Percentiles rank a stretch among this genome's conserved stretches.
phyloP scores from a whole-genome alignment of 768 basidiomycete species.

The Calocera cornea region DNA sequence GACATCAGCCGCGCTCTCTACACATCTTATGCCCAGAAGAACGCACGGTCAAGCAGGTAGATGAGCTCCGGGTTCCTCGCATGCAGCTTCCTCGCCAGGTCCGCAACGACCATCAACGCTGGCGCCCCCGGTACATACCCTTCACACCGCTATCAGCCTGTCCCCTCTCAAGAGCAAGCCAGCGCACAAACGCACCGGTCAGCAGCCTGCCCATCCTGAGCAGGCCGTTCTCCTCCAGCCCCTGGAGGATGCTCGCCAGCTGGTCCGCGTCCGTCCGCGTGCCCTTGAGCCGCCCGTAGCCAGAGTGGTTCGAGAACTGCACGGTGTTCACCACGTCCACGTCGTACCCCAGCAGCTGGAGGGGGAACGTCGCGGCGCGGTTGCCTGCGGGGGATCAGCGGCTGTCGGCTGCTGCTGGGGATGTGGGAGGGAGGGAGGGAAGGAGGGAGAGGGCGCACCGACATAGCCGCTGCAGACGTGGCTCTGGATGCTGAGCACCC shows the following conservation, averaged over 20 bases:
- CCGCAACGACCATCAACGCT: constrained; percentile 50
- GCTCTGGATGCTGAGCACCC: constrained; percentile 81
- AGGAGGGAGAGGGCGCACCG: constrained; percentile 30
- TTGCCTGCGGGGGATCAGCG: constrained; percentile 21
- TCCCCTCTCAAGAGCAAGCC: background rate
- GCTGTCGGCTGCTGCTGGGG: constrained; percentile 28
- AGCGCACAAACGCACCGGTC: constrained; percentile 41
- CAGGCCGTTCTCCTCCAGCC: constrained; percentile 63
- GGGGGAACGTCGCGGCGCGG: constrained; percentile 47
- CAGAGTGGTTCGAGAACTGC: constrained; percentile 89
- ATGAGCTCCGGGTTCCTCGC: constrained; percentile 44
- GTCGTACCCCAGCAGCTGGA: constrained; percentile 67
- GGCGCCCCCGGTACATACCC: constrained; percentile 85
- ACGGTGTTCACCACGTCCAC: constrained; percentile 95
- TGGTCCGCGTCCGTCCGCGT: constrained; percentile 65
- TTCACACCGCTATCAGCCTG: constrained; percentile 17
- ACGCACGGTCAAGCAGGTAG: constrained; percentile 85
- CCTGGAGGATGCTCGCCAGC: constrained; percentile 57
- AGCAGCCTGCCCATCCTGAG: constrained; percentile 58
- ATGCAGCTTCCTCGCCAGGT: constrained; percentile 49
- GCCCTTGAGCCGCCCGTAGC: constrained; percentile 72
- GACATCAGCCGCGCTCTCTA: constrained; percentile 2
- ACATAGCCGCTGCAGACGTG: constrained; percentile 93
- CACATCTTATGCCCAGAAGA: background rate
- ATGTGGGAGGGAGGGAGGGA: constrained; percentile 55